Evolutionary conservation across 2,329 filamentous ascomycete genomes (phyloP).

Genomic region (Alternaria brassicae): DNA sequence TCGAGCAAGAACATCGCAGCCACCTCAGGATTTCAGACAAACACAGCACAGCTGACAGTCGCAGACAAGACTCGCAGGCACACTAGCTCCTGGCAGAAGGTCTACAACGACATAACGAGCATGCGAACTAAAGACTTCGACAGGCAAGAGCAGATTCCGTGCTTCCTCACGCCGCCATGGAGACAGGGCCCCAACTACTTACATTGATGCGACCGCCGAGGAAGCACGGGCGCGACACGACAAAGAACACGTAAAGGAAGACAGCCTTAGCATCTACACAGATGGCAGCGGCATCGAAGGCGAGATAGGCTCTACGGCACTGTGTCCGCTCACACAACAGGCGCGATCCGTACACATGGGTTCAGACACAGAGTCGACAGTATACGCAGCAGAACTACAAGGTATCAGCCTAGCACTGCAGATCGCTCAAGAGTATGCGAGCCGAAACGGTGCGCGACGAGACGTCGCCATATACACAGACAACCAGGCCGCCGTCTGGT

Average conservation of each 20-base stretch:
- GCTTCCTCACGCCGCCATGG: slow-evolving; percentile 21
- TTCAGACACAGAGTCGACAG: slow-evolving; percentile 13
- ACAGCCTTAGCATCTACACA: slow-evolving; percentile 31
- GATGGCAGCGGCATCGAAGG: slow-evolving; percentile 28
- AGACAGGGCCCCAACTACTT: slow-evolving; percentile 14
- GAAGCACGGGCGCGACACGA: slow-evolving; percentile 21
- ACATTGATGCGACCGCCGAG: slow-evolving; percentile 20
- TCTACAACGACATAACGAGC: slow-evolving; percentile 13
- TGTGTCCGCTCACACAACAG: slow-evolving; percentile 21
- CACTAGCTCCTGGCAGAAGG: slow-evolving; percentile 13
- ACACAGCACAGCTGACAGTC: slow-evolving; percentile 2
- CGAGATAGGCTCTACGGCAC: slow-evolving; percentile 18
- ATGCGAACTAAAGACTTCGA: slow-evolving; percentile 3
- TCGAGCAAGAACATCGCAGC: slow-evolving; percentile 15
- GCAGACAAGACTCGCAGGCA: slow-evolving; percentile 11
- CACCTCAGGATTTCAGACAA: slow-evolving; percentile 14
- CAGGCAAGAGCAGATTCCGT: slow-evolving; percentile 21
- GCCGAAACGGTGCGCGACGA: slow-evolving; percentile 7
- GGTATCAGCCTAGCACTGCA: slow-evolving; percentile 25
- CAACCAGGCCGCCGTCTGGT: slow-evolving; percentile 25
- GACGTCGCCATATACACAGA: slow-evolving; percentile 27
- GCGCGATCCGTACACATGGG: slow-evolving; percentile 19
- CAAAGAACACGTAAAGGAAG: slow-evolving; percentile 12
- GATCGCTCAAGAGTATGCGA: slow-evolving; percentile 23
- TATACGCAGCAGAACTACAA: slow-evolving; percentile 23